Conservation (phyloP, 768 basidiomycete genomes). For the Solioccasus polychromus region DNA sequence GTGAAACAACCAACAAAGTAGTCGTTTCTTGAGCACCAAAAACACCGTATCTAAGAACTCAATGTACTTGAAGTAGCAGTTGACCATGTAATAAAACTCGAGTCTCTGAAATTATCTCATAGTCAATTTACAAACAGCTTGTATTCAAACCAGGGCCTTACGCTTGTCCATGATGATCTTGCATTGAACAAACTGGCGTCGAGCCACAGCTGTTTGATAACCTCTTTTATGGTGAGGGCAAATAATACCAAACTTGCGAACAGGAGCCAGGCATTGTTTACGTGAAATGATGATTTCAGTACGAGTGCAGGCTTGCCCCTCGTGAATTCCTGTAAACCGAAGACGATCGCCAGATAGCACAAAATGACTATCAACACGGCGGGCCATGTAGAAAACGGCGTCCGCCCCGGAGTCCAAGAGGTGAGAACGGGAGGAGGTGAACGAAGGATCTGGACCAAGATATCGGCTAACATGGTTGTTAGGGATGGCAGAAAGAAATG, state of each 20-base stretch:
- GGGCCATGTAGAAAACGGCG: constrained; percentile 75
- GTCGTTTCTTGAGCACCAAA: constrained; percentile 96
- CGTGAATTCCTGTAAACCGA: constrained; percentile 80
- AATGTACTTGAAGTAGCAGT: constrained; percentile 96
- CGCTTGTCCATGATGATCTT: constrained; percentile 76
- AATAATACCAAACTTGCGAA: constrained; percentile 77
- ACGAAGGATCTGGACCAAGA: not conserved
- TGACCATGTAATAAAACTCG: constrained; percentile 95
- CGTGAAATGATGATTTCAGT: constrained; percentile 74
- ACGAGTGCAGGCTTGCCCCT: constrained; percentile 65
- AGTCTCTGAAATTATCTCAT: constrained; percentile 56
- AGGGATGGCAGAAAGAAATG: too few relatives aligned
- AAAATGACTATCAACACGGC: constrained; percentile 66
- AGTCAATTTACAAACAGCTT: too few relatives aligned
- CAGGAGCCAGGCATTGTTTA: constrained; percentile 85
- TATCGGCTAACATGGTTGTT: constrained; percentile 3
- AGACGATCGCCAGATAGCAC: constrained; percentile 81
- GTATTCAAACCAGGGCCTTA: constrained; percentile 39
- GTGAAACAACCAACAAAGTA: constrained; percentile 60
- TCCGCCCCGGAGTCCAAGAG: constrained; percentile 70
- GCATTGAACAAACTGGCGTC: constrained; percentile 67
- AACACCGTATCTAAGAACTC: constrained; percentile 95
- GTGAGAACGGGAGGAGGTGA: constrained; percentile 52
- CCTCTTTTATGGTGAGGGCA: constrained; percentile 80
- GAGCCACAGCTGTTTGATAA: constrained; percentile 68